Evolutionary conservation across 495 filamentous ascomycete species (phyloP).

Genomic region (Lasiosphaeria miniovina): DNA sequence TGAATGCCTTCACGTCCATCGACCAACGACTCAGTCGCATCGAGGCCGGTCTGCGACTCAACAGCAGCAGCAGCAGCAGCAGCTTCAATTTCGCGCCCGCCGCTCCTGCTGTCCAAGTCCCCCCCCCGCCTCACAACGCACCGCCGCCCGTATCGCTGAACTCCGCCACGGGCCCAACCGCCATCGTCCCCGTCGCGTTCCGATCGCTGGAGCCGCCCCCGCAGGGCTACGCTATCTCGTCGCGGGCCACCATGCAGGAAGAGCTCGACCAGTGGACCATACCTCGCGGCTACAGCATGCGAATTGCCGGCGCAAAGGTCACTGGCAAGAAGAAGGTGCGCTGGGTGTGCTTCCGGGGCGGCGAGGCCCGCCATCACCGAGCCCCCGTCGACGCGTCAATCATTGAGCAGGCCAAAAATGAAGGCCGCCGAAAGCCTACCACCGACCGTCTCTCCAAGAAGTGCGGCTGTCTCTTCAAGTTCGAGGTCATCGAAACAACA

Average conservation of each 20-base stretch:
- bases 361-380: slow-evolving; percentile 35
- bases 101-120: background rate
- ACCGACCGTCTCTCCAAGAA: slow-evolving; percentile 36
- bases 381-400: slow-evolving; percentile 28
- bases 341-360: slow-evolving; percentile 38
- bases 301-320: slow-evolving; percentile 37
- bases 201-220: slow-evolving; percentile 34
- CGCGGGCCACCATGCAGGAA: slow-evolving; percentile 34
- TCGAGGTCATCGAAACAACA: slow-evolving; percentile 35
- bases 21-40: slow-evolving; percentile 35
- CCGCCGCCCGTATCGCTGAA: background rate
- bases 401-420: slow-evolving; percentile 27
- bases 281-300: slow-evolving; percentile 39
- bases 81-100: background rate
- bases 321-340: slow-evolving; percentile 36
- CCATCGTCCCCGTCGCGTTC: slow-evolving; percentile 16
- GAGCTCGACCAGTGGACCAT: slow-evolving; percentile 36
- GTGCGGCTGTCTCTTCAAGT: slow-evolving; percentile 37
- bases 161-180: slow-evolving; percentile 11
- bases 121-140: slow-evolving; percentile 4
- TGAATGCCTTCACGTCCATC: slow-evolving; percentile 32
- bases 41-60: slow-evolving; percentile 21
- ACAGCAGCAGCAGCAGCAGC: slow-evolving; percentile 10
- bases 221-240: slow-evolving; percentile 30
- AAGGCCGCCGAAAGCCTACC: slow-evolving; percentile 35